Evolutionary conservation across 306 rosid genomes (phyloP).

Genomic region (Canavalia ensiformis): DNA sequence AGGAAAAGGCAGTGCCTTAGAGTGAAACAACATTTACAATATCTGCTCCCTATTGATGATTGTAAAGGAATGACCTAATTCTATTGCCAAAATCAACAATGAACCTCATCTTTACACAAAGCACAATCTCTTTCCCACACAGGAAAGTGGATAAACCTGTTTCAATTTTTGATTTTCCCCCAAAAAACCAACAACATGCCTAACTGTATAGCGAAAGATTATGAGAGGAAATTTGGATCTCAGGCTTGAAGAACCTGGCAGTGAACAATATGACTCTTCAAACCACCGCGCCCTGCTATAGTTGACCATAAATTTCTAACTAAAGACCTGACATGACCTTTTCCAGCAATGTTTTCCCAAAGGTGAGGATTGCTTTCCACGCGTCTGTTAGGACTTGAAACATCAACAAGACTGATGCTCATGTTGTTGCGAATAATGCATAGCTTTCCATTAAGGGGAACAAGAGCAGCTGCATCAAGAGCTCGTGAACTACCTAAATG

Average conservation of each 20-base stretch:
- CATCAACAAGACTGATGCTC: slow-evolving; percentile 97
- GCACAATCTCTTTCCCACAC: slow-evolving; percentile 41
- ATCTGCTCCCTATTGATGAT: slow-evolving; percentile 69
- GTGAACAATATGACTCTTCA: slow-evolving; percentile 97
- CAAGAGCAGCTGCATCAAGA: slow-evolving; percentile 96
- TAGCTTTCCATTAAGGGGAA: slow-evolving; percentile 92
- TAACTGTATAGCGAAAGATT: slow-evolving; percentile 47
- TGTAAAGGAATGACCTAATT: slow-evolving; percentile 65
- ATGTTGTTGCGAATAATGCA: slow-evolving; percentile 96
- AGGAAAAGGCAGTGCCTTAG: slow-evolving; percentile 55
- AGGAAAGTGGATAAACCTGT: slow-evolving; percentile 46
- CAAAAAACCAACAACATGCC: slow-evolving; percentile 41
- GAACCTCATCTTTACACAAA: slow-evolving; percentile 55
- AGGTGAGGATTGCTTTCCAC: slow-evolving; percentile 87
- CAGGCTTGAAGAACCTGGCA: slow-evolving; percentile 98
- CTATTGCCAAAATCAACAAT: slow-evolving; percentile 64
- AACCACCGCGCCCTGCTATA: slow-evolving; percentile 85
- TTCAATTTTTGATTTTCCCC: slow-evolving; percentile 31
- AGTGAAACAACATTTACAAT: slow-evolving; percentile 71
- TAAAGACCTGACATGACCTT: slow-evolving; percentile 80
- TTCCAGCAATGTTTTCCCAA: slow-evolving; percentile 97
- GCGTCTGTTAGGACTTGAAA: slow-evolving; percentile 70
- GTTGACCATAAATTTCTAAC: slow-evolving; percentile 91
- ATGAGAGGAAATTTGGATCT: slow-evolving; percentile 41
- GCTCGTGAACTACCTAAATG: slow-evolving; percentile 94